phyloP scores from a whole-genome alignment of 306 rosid genomes.

The Fragaria vesca region DNA sequence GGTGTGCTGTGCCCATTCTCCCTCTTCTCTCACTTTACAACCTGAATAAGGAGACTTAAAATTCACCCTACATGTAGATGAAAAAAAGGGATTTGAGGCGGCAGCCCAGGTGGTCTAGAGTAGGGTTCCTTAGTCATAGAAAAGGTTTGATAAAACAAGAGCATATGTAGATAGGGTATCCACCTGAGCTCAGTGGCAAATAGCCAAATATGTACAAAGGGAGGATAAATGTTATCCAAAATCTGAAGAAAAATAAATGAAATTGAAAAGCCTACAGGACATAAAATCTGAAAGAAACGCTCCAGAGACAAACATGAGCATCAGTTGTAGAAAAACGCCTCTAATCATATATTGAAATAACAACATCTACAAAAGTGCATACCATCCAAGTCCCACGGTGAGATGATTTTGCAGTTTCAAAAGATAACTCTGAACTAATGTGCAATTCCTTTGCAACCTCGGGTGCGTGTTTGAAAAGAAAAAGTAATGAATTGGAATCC shows the following conservation, averaged over 20 bases:
- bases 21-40: not conserved
- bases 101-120: slow-evolving; percentile 11
- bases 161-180: not conserved
- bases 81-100: not conserved
- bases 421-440: slow-evolving; percentile 54
- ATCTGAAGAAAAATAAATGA: not conserved
- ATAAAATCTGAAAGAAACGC: not conserved
- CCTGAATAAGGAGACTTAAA: not conserved
- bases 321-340: not conserved
- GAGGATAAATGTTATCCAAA: not conserved
- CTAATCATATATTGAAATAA: slow-evolving; percentile 10
- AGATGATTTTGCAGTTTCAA: slow-evolving; percentile 58
- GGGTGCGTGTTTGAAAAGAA: slow-evolving; percentile 81
- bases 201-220: not conserved
- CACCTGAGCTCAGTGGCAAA: not conserved
- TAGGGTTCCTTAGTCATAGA: not conserved
- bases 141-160: not conserved
- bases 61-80: not conserved
- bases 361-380: slow-evolving; percentile 29
- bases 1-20: not conserved
- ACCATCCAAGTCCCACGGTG: slow-evolving; percentile 76
- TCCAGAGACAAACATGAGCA: not conserved
- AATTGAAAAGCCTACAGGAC: not conserved
- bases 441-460: slow-evolving; percentile 78
- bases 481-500: slow-evolving; percentile 89